Percentiles rank a stretch among this genome's conserved stretches.
phyloP scores from a whole-genome alignment of 306 rosid genomes.

The Gastrolobium bilobum region DNA sequence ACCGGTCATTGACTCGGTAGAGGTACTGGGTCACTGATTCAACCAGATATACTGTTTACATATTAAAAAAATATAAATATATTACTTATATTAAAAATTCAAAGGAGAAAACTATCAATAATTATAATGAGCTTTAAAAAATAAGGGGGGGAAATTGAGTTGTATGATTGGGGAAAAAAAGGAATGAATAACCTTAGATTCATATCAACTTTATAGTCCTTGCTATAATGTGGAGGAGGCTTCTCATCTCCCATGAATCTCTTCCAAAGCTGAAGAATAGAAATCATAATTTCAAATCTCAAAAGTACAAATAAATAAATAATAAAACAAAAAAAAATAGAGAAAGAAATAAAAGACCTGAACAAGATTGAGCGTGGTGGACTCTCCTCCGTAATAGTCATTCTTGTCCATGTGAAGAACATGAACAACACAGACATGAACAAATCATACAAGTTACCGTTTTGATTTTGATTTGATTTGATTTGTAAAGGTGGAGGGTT shows the following conservation, averaged over 20 bases:
- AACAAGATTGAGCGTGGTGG: constrained; percentile 87
- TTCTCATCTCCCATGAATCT: constrained; percentile 84
- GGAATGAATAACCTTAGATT: constrained; percentile 70
- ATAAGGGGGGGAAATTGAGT: too few species aligned
- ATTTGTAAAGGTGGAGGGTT: background rate
- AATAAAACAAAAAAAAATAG: background rate
- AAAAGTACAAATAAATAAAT: background rate
- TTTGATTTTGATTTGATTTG: background rate
- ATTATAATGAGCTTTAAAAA: too few species aligned
- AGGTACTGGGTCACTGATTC: too few species aligned
- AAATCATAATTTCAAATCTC: background rate
- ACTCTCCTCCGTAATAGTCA: constrained; percentile 96
- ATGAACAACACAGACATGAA: constrained; percentile 49
- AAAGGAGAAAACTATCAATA: too few species aligned
- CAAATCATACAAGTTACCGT: background rate
- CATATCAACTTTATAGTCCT: constrained; percentile 97
- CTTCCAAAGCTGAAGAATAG: constrained; percentile 86
- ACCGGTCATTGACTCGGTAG: too few species aligned
- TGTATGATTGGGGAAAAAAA: background rate
- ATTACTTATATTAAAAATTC: too few species aligned
- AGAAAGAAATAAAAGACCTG: constrained; percentile 60
- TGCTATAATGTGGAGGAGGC: constrained; percentile 87
- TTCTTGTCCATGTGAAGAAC: constrained; percentile 98
- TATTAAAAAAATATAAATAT: too few species aligned
- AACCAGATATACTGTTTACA: too few species aligned